phyloP scores from a whole-genome alignment of 306 rosid genomes.

The Citrullus colocynthis region DNA sequence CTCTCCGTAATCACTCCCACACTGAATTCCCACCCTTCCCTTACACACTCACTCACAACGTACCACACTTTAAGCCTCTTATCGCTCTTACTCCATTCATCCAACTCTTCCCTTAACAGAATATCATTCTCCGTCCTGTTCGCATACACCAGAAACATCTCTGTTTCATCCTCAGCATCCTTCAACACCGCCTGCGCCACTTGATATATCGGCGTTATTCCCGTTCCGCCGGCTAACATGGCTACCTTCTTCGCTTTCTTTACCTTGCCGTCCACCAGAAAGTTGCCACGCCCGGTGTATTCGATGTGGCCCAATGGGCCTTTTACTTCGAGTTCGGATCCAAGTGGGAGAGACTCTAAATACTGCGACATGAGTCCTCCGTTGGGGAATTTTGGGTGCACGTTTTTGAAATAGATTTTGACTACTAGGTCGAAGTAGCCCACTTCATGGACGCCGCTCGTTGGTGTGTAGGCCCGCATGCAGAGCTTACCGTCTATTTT shows the following conservation, averaged over 20 bases:
- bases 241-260: conserved; percentile 43
- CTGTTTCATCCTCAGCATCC: conserved; percentile 52
- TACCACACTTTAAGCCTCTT: conserved; percentile 64
- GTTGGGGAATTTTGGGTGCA: conserved; percentile 52
- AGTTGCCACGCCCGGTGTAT: conserved; percentile 46
- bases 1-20: conserved; percentile 46
- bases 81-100: conserved; percentile 40
- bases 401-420: conserved; percentile 49
- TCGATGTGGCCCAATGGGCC: conserved; percentile 86
- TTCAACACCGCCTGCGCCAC: conserved; percentile 53
- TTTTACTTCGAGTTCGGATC: conserved; percentile 38
- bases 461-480: conserved; percentile 83
- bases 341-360: conserved; percentile 42
- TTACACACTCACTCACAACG: conserved; percentile 33
- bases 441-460: conserved; percentile 31
- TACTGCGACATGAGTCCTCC: conserved; percentile 70
- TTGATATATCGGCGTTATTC: conserved; percentile 78
- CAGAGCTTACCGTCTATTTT: conserved; percentile 45
- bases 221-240: conserved; percentile 86
- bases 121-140: conserved; percentile 64
- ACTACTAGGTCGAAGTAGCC: conserved; percentile 66
- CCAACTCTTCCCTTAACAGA: conserved; percentile 50
- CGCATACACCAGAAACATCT: conserved; percentile 62
- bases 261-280: conserved; percentile 36
- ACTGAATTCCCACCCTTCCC: conserved; percentile 64